Evolutionary conservation across 345 rosid genomes (phyloP).

Genomic region (Rhizophora mangle): DNA sequence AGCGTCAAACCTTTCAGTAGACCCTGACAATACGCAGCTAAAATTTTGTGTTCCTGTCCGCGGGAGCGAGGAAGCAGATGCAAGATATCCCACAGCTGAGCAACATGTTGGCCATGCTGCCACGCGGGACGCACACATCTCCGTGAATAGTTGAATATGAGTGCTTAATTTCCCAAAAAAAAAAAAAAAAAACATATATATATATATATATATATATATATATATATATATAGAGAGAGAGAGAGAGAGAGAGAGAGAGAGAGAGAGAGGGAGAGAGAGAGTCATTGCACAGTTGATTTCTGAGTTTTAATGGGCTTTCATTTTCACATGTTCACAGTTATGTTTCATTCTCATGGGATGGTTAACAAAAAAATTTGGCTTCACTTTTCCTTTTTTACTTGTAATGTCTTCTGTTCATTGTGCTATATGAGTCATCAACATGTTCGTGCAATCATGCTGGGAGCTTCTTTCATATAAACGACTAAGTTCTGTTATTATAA

Average conservation of each 20-base stretch:
- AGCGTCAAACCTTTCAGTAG: constrained; percentile 12
- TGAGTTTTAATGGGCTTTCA: constrained; percentile 10
- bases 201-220: too few relatives aligned
- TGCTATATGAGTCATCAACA: too few relatives aligned
- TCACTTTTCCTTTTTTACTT: too few relatives aligned
- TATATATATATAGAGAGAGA: too few relatives aligned
- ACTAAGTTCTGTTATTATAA: too few relatives aligned
- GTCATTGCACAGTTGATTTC: constrained; percentile 9
- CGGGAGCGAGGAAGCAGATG: neutral
- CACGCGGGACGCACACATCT: neutral
- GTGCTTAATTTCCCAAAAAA: neutral
- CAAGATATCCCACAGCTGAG: neutral
- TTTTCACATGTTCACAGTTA: neutral
- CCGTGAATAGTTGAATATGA: neutral
- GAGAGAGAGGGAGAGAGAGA: neutral
- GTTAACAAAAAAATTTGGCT: neutral
- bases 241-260: neutral
- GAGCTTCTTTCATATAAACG: too few relatives aligned
- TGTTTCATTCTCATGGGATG: neutral
- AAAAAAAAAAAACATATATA: too few relatives aligned
- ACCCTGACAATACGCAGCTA: constrained; percentile 12
- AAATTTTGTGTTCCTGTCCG: constrained; percentile 15
- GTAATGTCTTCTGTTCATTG: too few relatives aligned
- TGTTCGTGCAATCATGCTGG: too few relatives aligned
- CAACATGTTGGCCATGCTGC: too few relatives aligned